Percentiles rank a stretch among this genome's conserved stretches.
phyloP scores from a whole-genome alignment of 2,329 filamentous ascomycete genomes.

The Hirsutella rhossiliensis region DNA sequence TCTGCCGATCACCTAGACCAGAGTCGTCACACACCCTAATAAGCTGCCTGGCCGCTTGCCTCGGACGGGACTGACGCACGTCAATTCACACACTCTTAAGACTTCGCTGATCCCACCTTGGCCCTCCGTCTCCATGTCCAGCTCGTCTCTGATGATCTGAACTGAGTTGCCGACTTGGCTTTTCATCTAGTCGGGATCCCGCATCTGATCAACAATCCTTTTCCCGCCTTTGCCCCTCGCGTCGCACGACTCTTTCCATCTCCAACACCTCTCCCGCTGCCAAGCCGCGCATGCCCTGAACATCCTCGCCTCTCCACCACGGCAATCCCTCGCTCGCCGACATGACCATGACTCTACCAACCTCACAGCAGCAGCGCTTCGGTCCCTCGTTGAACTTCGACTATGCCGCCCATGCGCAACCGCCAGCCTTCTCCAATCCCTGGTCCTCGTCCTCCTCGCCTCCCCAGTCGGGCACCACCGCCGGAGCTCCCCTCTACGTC shows the following conservation, averaged over 20 bases:
- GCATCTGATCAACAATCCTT: constrained; percentile 40
- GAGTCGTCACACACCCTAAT: constrained; percentile 37
- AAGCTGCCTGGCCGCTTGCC: constrained; percentile 24
- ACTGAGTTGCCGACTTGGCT: constrained; percentile 32
- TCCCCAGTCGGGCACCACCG: constrained; percentile 29
- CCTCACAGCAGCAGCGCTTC: constrained; percentile 64
- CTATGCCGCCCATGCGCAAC: constrained; percentile 41
- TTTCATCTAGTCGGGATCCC: constrained; percentile 30
- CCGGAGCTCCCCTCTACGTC: constrained; percentile 52
- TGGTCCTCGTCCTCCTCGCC: constrained; percentile 54
- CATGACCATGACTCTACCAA: constrained; percentile 95
- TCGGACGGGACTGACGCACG: constrained; percentile 27
- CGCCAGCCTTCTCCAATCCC: constrained; percentile 78
- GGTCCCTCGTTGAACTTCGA: constrained; percentile 68
- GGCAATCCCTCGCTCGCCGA: constrained; percentile 20
- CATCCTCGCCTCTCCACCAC: not conserved
- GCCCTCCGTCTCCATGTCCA: constrained; percentile 21
- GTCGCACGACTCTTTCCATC: not conserved
- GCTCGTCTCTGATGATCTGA: constrained; percentile 17
- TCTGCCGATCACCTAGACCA: constrained; percentile 41
- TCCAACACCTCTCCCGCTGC: not conserved
- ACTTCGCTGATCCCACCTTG: constrained; percentile 45
- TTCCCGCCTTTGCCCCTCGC: constrained; percentile 1
- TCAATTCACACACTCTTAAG: constrained; percentile 40
- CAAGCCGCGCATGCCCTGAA: not conserved